Conservation (phyloP, 164 flowering plant genomes). For the Magnolia officinalis region DNA sequence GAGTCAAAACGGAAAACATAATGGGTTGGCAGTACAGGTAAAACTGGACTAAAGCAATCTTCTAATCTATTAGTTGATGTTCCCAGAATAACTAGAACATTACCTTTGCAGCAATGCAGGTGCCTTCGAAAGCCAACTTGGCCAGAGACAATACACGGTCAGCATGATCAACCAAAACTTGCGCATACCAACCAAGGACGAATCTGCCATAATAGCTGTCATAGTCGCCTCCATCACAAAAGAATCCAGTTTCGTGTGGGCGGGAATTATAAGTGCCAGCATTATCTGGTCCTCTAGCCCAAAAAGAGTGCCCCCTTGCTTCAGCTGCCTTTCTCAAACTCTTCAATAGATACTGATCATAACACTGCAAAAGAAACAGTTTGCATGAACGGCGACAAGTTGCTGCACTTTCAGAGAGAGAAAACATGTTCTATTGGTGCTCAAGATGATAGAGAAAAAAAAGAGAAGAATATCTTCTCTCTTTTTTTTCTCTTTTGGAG, state of each 20-base stretch:
- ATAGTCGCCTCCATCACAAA: conserved; percentile 94
- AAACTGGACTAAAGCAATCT: too few species aligned
- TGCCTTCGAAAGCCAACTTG: conserved; percentile 79
- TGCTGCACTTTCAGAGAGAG: background rate
- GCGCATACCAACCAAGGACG: conserved; percentile 87
- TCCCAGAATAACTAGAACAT: background rate
- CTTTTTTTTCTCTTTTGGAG: background rate
- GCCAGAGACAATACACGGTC: conserved; percentile 79
- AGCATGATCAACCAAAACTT: conserved; percentile 70
- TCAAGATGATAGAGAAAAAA: background rate
- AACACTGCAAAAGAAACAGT: conserved; percentile 50
- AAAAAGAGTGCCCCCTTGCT: conserved; percentile 74
- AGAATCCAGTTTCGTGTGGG: conserved; percentile 85
- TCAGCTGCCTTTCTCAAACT: conserved; percentile 77
- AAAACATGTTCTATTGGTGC: background rate
- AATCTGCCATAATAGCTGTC: conserved; percentile 90
- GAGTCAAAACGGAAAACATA: too few species aligned
- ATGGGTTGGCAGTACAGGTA: too few species aligned
- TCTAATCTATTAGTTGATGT: background rate
- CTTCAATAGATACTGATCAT: conserved; percentile 77
- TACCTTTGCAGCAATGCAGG: conserved; percentile 76
- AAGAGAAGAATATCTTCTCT: too few species aligned
- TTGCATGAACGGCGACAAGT: background rate
- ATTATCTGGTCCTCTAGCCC: conserved; percentile 91
- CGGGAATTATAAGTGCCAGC: conserved; percentile 81